Evolutionary conservation across 306 rosid species (phyloP), one percentile per base, ranked within the genome.

Genomic region (Leucaena leucocephala): DNA sequence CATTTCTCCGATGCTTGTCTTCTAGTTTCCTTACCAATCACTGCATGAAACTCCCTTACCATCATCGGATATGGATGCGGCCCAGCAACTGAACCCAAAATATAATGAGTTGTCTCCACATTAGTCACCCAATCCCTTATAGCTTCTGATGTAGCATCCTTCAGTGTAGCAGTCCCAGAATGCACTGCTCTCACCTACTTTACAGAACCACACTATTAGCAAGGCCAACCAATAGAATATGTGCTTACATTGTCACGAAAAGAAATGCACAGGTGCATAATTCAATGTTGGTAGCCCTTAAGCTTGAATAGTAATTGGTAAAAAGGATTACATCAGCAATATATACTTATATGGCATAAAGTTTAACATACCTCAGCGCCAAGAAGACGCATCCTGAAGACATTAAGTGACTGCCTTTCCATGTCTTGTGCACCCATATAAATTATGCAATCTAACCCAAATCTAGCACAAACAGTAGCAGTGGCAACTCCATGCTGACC

Each of bases 401-500:
- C 97, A 82, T 94, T 94, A 65, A 92, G 97, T 2, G 96, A 82
- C 78, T 94, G 98, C 62, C 98, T 90, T 68, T 94, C 98, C 98
- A 94, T 94, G 73, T 94, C 98, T 74, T 84, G 90, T 19, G 98
- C 98, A 7, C 98, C 98, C 98, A 94, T 94, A 83, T 92, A 94
- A 78, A 94, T 87, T 58, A 94, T 83, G 71, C 98, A 92, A 19
- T 89, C 81, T 82, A 94, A 68, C 12, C 96, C 98, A 82, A 94
- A 90, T 76, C 98, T 73, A 43, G 98, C 98, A 64, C 96, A 94
- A 8, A 92, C 98, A 11, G 97, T 94, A 7, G 98, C 97, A 45
- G 98, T 89, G 49, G 98, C 98, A 71, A 94, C 97, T n/a, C 98
- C 98, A 69, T 94, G 98, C 79, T 94, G 98, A 39, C 98, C 98